Evolutionary conservation across 2,329 filamentous ascomycete genomes (phyloP).

Genomic region (Aschersonia sp.): DNA sequence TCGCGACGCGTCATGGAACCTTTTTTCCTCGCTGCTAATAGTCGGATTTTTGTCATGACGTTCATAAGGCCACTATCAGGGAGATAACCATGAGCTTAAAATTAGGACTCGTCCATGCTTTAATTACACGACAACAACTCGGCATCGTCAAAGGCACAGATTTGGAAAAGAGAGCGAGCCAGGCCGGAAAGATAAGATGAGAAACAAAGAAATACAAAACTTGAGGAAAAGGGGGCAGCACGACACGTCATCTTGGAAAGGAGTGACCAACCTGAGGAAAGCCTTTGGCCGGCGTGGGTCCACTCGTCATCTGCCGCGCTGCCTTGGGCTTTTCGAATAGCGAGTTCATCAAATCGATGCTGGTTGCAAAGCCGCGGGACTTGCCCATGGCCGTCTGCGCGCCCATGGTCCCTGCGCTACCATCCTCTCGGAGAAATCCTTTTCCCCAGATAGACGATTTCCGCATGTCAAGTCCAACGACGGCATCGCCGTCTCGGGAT

Average conservation of each 20-base stretch:
- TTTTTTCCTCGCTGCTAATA: conserved; percentile 47
- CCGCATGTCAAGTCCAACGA: conserved; percentile 34
- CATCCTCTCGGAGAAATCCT: conserved; percentile 15
- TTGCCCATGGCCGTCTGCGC: conserved; percentile 24
- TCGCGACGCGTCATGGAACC: conserved; percentile 60
- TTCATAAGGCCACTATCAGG: conserved; percentile 68
- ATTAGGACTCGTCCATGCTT: neutral
- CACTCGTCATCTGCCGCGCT: conserved; percentile 37
- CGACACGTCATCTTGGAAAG: neutral
- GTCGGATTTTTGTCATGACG: conserved; percentile 58
- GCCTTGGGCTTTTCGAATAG: conserved; percentile 64
- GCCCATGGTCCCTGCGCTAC: conserved; percentile 13
- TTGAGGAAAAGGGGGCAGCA: conserved; percentile 10
- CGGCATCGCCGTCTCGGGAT: conserved; percentile 13
- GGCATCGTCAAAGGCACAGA: no score
- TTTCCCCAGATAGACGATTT: conserved; percentile 21
- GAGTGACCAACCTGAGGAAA: conserved; percentile 75
- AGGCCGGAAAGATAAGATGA: conserved; percentile 2
- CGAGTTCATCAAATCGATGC: conserved; percentile 93
- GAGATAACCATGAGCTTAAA: conserved; percentile 24
- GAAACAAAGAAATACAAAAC: conserved; percentile 12
- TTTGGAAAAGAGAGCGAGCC: no score
- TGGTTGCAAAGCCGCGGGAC: conserved; percentile 61
- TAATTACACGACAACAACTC: no score
- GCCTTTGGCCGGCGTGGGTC: conserved; percentile 41